phyloP scores from a whole-genome alignment of 2,329 filamentous ascomycete genomes.

The Xylariaceae sp. region DNA sequence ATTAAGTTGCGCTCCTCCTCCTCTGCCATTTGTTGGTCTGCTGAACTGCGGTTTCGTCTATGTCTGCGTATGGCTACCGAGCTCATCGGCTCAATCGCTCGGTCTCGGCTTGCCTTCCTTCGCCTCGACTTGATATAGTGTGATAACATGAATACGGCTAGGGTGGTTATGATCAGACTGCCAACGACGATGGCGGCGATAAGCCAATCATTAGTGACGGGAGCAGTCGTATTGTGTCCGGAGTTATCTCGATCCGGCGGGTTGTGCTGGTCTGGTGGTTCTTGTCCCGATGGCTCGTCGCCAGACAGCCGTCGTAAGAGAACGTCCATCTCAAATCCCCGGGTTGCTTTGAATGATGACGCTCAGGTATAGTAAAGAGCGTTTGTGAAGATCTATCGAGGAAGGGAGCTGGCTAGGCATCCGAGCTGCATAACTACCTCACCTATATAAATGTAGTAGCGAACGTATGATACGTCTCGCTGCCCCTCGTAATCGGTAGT shows the following conservation, averaged over 20 bases:
- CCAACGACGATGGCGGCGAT: slow-evolving; percentile 24
- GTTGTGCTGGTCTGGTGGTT: background rate
- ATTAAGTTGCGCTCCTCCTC: slow-evolving; percentile 28
- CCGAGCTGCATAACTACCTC: no score
- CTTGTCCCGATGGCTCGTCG: background rate
- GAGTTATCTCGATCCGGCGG: background rate
- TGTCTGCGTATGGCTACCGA: slow-evolving; percentile 1
- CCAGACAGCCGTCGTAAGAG: no score
- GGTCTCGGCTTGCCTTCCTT: slow-evolving; percentile 1
- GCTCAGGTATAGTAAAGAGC: no score
- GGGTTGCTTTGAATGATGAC: no score
- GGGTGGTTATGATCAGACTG: slow-evolving; percentile 15
- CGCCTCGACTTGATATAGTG: slow-evolving; percentile 18
- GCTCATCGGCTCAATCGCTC: slow-evolving; percentile 1
- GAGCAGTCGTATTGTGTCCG: background rate
- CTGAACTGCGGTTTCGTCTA: slow-evolving; percentile 16
- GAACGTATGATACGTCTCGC: no score
- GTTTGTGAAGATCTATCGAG: no score
- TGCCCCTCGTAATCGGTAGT: background rate
- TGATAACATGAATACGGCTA: slow-evolving; percentile 18
- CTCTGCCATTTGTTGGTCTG: slow-evolving; percentile 19
- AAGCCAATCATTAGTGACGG: slow-evolving; percentile 20
- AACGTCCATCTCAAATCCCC: no score
- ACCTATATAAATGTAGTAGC: no score
- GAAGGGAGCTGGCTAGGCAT: no score